A percentile compares a stretch with the other conserved stretches of the same genome.
phyloP scores from a whole-genome alignment of 495 filamentous ascomycete genomes.

The Penicillium fimorum region DNA sequence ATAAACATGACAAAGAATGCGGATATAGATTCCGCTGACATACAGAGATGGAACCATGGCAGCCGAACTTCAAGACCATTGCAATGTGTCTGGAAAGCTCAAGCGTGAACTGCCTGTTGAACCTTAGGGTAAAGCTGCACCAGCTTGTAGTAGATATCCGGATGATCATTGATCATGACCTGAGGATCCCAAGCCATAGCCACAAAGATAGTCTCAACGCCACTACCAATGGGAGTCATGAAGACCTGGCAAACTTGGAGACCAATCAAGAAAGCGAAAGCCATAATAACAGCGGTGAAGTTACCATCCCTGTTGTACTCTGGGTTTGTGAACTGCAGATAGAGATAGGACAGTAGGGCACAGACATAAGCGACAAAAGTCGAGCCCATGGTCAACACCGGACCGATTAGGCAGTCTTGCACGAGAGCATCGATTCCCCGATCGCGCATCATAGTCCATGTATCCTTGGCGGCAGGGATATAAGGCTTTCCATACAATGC shows the following conservation, averaged over 20 bases:
- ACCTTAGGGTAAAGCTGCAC: constrained; percentile 79
- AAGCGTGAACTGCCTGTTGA: constrained; percentile 67
- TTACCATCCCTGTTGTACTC: constrained; percentile 68
- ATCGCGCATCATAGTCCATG: constrained; percentile 86
- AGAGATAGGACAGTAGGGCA: constrained; percentile 78
- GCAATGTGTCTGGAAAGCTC: neutral
- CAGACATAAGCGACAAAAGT: constrained; percentile 81
- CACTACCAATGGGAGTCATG: constrained; percentile 67
- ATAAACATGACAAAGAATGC: neutral
- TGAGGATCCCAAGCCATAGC: constrained; percentile 87
- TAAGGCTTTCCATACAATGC: constrained; percentile 88
- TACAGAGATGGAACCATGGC: neutral
- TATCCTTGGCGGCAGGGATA: constrained; percentile 80
- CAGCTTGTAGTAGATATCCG: constrained; percentile 74
- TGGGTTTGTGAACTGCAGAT: constrained; percentile 76
- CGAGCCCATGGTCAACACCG: constrained; percentile 84
- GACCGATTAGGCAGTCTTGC: constrained; percentile 87
- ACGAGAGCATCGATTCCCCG: constrained; percentile 86
- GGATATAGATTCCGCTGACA: neutral
- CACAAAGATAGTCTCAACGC: constrained; percentile 78
- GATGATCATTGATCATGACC: constrained; percentile 77
- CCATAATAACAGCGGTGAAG: constrained; percentile 77
- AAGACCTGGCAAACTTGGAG: constrained; percentile 87
- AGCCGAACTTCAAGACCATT: neutral
- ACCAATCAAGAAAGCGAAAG: constrained; percentile 80